A percentile compares a stretch with the other conserved stretches of the same genome.
Evolutionary conservation across 2,329 filamentous ascomycete genomes (phyloP).

Genomic region (Trichoderma sp.): DNA sequence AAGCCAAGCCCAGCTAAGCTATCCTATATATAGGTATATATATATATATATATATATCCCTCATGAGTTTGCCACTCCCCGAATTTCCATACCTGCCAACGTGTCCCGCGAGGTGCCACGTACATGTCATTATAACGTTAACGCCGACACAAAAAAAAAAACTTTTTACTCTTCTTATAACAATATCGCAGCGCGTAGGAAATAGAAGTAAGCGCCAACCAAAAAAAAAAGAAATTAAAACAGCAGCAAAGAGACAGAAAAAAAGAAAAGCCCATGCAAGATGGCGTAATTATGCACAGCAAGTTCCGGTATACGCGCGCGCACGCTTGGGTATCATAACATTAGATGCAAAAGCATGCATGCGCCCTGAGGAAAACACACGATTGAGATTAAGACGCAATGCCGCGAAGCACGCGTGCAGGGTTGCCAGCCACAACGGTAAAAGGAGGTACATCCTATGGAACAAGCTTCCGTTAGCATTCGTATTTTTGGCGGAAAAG

Average conservation of each 20-base stretch:
- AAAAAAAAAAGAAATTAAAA: neutral
- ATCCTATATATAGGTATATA: neutral
- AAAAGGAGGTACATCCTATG: conserved; percentile 64
- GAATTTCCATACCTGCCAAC: conserved; percentile 1
- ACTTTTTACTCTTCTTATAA: conserved; percentile 12
- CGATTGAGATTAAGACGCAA: conserved; percentile 29
- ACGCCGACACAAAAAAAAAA: conserved; percentile 16
- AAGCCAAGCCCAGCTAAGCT: conserved; percentile 16
- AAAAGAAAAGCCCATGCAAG: neutral
- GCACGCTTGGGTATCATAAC: conserved; percentile 37
- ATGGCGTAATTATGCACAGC: conserved; percentile 31
- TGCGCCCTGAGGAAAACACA: conserved; percentile 18
- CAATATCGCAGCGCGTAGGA: neutral
- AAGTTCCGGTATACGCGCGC: conserved; percentile 17
- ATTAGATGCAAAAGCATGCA: conserved; percentile 30
- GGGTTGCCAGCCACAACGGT: conserved; percentile 72
- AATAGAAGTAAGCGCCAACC: neutral
- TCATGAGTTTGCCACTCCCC: conserved; percentile 17
- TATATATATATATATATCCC: neutral
- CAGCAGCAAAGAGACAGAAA: neutral
- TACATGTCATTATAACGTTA: conserved; percentile 15
- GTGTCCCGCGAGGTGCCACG: conserved; percentile 17
- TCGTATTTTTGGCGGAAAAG: neutral
- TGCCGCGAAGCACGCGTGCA: conserved; percentile 56
- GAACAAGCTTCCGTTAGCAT: conserved; percentile 28